A percentile compares a stretch with the other conserved stretches of the same genome.
Evolutionary conservation across 75 land plant genomes (phyloP).

Genomic region (Sequoiadendron giganteum): DNA sequence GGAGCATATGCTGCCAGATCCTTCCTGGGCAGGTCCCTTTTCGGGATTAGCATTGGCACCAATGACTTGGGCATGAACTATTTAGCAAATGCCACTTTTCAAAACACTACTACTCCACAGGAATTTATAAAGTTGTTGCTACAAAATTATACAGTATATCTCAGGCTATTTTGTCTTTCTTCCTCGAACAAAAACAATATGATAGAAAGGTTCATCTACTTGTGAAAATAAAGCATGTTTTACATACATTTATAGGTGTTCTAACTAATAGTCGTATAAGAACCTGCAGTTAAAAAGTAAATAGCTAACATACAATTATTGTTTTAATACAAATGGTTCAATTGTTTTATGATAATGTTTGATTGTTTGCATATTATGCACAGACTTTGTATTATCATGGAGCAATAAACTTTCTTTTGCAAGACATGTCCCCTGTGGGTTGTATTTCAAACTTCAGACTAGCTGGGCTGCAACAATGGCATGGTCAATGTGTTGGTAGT

Average conservation of each 20-base stretch:
- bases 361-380: too few relatives aligned
- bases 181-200: too few relatives aligned
- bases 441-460: background rate
- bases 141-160: background rate
- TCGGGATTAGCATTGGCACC: constrained; percentile 28
- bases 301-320: too few relatives aligned
- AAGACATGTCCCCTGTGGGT: background rate
- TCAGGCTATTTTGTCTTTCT: background rate
- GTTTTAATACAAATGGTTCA: too few relatives aligned
- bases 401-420: background rate
- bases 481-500: background rate
- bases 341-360: too few relatives aligned
- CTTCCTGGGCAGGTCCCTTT: constrained; percentile 17
- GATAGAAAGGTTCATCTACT: too few relatives aligned
- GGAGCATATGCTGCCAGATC: background rate
- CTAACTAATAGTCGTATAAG: too few relatives aligned
- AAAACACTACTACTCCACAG: background rate
- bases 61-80: constrained; percentile 36
- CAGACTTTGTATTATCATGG: background rate
- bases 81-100: constrained; percentile 15
- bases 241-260: too few relatives aligned
- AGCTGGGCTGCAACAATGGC: background rate
- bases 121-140: background rate
- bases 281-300: too few relatives aligned
- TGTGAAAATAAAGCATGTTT: too few relatives aligned